Percentiles rank a stretch among this genome's conserved stretches.
Evolutionary conservation across 495 filamentous ascomycete species (phyloP).

Genomic region (Penicillium malachiteum): DNA sequence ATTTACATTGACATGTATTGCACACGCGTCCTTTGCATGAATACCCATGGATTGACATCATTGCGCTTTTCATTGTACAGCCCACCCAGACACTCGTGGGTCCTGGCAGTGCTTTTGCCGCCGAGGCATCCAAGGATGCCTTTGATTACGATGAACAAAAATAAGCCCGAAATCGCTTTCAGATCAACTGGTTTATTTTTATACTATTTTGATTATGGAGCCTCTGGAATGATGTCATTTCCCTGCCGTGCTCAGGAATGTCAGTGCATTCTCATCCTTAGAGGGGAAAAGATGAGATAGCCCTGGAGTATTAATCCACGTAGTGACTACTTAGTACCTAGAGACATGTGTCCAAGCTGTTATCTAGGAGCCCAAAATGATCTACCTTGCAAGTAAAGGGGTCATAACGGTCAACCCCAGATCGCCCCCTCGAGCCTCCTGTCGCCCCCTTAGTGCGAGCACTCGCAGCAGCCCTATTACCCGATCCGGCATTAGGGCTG

Average conservation of each 20-base stretch:
- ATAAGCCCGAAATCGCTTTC: too few relatives aligned
- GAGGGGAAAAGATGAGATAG: too few relatives aligned
- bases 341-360: too few relatives aligned
- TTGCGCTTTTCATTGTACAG: background rate
- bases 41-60: too few relatives aligned
- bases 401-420: background rate
- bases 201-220: conserved; percentile 1
- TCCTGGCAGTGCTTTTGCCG: background rate
- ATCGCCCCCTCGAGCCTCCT: background rate
- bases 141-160: background rate
- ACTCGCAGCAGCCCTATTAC: conserved; percentile 23
- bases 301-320: too few relatives aligned
- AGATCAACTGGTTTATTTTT: too few relatives aligned
- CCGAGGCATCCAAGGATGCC: background rate
- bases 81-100: background rate
- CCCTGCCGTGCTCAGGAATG: background rate
- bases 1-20: too few relatives aligned
- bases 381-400: background rate
- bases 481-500: conserved; percentile 26
- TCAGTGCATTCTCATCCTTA: background rate
- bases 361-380: too few relatives aligned
- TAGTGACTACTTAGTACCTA: too few relatives aligned
- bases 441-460: background rate
- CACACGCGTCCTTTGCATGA: too few relatives aligned
- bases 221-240: background rate